Evolutionary conservation across 169 alveolate genomes (phyloP), one percentile per base, ranked within the genome.

Genomic region (Babesia bovis): DNA sequence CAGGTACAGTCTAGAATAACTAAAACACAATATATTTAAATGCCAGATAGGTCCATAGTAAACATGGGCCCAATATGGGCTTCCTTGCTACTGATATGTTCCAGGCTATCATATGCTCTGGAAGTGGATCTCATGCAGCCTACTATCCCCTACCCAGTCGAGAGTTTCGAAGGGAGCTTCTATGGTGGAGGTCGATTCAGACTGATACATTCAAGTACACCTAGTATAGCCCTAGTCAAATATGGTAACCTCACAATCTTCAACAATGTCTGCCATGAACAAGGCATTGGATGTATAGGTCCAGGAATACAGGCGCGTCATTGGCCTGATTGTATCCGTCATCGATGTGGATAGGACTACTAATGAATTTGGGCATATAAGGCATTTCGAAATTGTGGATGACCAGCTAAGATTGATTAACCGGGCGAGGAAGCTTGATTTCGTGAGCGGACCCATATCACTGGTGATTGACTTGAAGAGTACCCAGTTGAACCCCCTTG

Each of bases 81-180:
- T 9, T 38, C n/a, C n/a, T 7, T 7, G 13, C 13, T 38, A 9
- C 13, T 38, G 7, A 9, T 7, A 13, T 38, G 45, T 38, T 38
- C 13, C n/a, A 7, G 13, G 13, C 45, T 47, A 47, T 5, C 19
- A 47, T 5, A 19, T 47, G 55, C 32, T 17, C 32, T 47, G 32
- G 55, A 47, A 47, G 12, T 47, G 55, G 55, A 47, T 47, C 55
- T 47, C 26, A 47, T 12, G 12, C 55, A 47, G 17, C 32, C 55
- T 19, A 26, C 12, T 6, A 19, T 13, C 12, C 55, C 55, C 19
- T 17, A 47, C 6, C 12, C 32, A 17, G 17, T 47, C 17, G 17
- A 47, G 12, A 26, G 12, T 47, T 47, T 17, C 19, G 17, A 47
- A 5, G 55, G 55, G 55, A 7, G 9, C 12, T 47, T 47, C 26